Base-by-base conservation (phyloP, 495 filamentous ascomycete species). In the Hypoxylon lienhwacheense region DNA sequence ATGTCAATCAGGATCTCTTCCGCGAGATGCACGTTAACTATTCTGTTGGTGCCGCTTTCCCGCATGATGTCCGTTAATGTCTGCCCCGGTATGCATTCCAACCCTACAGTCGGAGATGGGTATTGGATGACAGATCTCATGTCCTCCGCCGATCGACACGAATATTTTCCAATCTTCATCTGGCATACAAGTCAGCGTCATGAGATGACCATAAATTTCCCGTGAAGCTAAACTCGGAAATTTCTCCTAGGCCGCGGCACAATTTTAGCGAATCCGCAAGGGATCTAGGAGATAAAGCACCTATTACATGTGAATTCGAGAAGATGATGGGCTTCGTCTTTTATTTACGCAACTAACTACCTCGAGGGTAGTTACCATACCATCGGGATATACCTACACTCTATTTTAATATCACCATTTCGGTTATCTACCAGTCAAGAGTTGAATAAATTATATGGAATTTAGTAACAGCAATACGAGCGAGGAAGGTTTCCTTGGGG, bases 1-100 rank as follows among this genome's bases (percentile, higher is more conserved):
- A 28, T 43, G 36, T 56, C 19, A 51, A 61, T 56, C 37, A 33
- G 52, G 43, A 61, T 53, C 58, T 12, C 58, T 56, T 52, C 58
- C 58, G 47, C 47, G 47, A 29, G 47, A 56, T 40, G 42, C 47
- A 53, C 8, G 52, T 42, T 41, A 56, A 32, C 28, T 35, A 43
- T 53, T 16, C 28, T 25, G 40, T 39, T 44, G 31, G 43, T 56
- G 47, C 47, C 47, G 52, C 47, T 48, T 48, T 61, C 52, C 58
- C 58, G 52, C 52, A 61, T 31, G 36, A 39, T 50, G 42, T 35
- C 35, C 17, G 15, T 61, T 10, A 47, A 52, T 47, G 36, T 47
- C 37, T 52, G 42, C 33, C 42, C 42, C 36, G 25, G 31, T 56
- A 56, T 53, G 52, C 52, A 53, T 53, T 53, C 52, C 46, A 45